These are phyloP conservation scores for Neurospora sp. DNA, from an alignment of 495 filamentous ascomycete genomes.

Conservation along the genomic window DNA sequence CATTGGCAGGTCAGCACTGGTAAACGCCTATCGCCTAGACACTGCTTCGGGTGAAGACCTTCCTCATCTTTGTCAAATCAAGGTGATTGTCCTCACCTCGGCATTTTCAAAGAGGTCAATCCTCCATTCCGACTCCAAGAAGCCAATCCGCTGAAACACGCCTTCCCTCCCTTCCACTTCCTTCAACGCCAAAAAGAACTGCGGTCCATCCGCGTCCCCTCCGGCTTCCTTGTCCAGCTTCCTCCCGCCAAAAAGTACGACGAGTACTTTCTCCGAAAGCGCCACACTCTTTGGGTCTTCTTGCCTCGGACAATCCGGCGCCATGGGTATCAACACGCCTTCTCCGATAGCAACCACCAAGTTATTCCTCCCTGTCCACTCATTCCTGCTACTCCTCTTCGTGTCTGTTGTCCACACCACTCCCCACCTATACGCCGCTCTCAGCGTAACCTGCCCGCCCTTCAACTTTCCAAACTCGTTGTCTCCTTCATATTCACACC, in stretches of 20 bases:
- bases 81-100: neutral
- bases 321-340: neutral
- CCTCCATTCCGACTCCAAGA: slow-evolving; percentile 5
- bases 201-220: neutral
- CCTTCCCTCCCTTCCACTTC: slow-evolving; percentile 2
- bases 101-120: neutral
- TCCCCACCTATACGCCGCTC: slow-evolving; percentile 1
- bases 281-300: slow-evolving; percentile 3
- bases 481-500: slow-evolving; percentile 4
- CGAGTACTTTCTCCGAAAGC: slow-evolving; percentile 1
- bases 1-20: neutral
- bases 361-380: slow-evolving; percentile 2
- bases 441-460: slow-evolving; percentile 1
- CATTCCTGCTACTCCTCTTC: neutral
- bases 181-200: slow-evolving; percentile 5
- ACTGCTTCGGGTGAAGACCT: neutral
- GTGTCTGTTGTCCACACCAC: neutral
- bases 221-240: neutral
- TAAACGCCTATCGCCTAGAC: neutral
- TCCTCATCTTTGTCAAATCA: neutral
- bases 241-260: slow-evolving; percentile 4
- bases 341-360: neutral
- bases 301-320: slow-evolving; percentile 1
- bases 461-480: slow-evolving; percentile 1
- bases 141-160: slow-evolving; percentile 1